Evolutionary conservation across 2,329 filamentous ascomycete genomes (phyloP), one percentile per base, ranked within the genome.

Genomic region (Magnaporthales sp.): DNA sequence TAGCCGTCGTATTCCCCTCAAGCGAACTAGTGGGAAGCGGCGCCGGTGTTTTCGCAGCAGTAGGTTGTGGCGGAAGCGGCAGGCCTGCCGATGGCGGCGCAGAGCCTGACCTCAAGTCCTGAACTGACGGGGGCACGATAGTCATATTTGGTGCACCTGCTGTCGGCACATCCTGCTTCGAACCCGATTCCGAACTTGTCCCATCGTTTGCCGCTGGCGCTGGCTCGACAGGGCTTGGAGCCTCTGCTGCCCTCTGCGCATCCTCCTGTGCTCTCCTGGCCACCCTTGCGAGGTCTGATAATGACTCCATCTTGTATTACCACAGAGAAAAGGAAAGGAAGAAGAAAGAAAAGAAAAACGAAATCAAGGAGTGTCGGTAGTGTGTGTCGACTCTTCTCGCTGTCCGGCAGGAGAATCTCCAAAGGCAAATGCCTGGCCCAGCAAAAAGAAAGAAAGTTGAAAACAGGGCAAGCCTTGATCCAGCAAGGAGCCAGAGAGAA

Each of bases 401-500:
- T 58, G 54, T 26, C n/a, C 54, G 22, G 54, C 54, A 58, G 54
- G 24, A 58, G 54, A 58, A 22, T 58, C 54, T 58, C 54, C n/a
- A 58, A 15, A 58, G 54, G 24, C n/a, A 26, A 26, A 26, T 58
- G 22, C 54, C 54, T 58, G n/a, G 9, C 54, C 24, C 54, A 11
- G 54, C 24, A n/a, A 5, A 26, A 26, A 26, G 24, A 58, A 26
- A 11, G 15, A 3, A 26, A 26, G 8, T 7, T 26, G 22, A 58
- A 22, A 58, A 26, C 24, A 58, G 7, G 24, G 54, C n/a, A 58
- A 58, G 22, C 54, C 60, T 62, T 62, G 60, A 62, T 30, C 60
- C 60, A 27, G 60, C 60, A 62, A 62, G 60, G 60, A 62, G 60
- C 60, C 26, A 62, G 60, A 26, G 22, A 29, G 27, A 31, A 62